A percentile compares a stretch with the other conserved stretches of the same genome.
phyloP scores from a whole-genome alignment of 2,329 filamentous ascomycete species.

The Colletotrichum liriopes region DNA sequence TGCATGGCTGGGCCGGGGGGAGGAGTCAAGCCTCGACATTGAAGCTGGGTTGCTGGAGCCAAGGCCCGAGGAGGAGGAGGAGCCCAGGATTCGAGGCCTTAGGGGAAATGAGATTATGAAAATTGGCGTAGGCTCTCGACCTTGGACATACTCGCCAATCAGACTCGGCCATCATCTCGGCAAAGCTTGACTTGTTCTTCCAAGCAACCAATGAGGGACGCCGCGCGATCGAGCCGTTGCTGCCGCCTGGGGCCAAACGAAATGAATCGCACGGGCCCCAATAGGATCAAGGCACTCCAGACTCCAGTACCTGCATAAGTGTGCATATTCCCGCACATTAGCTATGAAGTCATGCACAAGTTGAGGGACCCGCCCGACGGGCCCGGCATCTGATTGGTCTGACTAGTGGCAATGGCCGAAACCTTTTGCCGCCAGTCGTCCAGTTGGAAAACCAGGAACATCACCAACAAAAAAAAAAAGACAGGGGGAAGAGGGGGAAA shows the following conservation, averaged over 20 bases:
- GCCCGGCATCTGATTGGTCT: conserved; percentile 2
- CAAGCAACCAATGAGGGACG: conserved; percentile 33
- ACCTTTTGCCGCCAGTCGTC: not conserved
- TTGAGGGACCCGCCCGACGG: not conserved
- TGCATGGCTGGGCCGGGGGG: conserved; percentile 19
- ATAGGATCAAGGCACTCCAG: not conserved
- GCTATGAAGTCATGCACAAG: conserved; percentile 30
- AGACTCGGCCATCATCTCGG: conserved; percentile 40
- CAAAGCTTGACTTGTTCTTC: conserved; percentile 38
- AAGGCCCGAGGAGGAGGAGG: not conserved
- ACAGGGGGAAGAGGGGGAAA: conserved; percentile 1
- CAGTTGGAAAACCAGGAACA: conserved; percentile 12
- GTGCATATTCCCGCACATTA: conserved; percentile 27
- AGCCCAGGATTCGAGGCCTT: conserved; percentile 29
- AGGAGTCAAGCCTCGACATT: conserved; percentile 12
- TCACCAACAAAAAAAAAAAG: not conserved
- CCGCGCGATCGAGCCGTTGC: conserved; percentile 31
- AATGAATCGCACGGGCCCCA: conserved; percentile 37
- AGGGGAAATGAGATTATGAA: conserved; percentile 36
- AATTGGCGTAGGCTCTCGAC: conserved; percentile 15
- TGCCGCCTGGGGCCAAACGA: conserved; percentile 29
- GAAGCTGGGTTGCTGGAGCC: conserved; percentile 8
- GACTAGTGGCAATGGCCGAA: not conserved
- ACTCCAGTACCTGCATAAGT: conserved; percentile 40
- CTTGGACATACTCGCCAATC: conserved; percentile 33